Percentiles rank a stretch among this genome's conserved stretches.
Evolutionary conservation across 169 alveolate species (phyloP).

Genomic region (Cryptosporidium ryanae): DNA sequence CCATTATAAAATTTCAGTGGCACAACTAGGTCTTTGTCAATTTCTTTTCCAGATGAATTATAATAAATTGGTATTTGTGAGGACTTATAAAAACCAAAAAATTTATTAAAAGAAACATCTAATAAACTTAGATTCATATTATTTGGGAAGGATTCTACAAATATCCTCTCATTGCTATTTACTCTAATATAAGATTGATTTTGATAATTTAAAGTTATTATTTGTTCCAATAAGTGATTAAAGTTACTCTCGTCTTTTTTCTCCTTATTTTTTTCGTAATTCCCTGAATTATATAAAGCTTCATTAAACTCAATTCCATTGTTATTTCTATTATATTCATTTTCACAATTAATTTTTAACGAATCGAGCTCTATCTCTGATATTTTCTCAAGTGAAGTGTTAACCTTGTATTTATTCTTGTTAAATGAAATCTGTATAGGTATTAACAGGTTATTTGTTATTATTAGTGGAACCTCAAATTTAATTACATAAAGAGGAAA

Average conservation of each 20-base stretch:
- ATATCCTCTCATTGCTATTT: slow-evolving; percentile 27
- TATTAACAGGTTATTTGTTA: slow-evolving; percentile 19
- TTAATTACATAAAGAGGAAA: slow-evolving; percentile 17
- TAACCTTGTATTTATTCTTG: background rate
- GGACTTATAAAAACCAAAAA: slow-evolving; percentile 47
- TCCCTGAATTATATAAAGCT: background rate
- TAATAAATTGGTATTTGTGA: slow-evolving; percentile 49
- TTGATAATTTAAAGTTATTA: slow-evolving; percentile 1
- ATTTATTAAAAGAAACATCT: slow-evolving; percentile 38
- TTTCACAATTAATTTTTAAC: background rate
- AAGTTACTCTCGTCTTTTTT: background rate
- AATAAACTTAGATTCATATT: slow-evolving; percentile 6
- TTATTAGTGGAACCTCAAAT: slow-evolving; percentile 16
- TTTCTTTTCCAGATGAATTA: slow-evolving; percentile 18
- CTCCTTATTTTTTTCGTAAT: background rate
- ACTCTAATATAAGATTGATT: background rate
- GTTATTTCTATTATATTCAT: background rate
- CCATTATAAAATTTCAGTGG: slow-evolving; percentile 36
- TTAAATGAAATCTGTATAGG: slow-evolving; percentile 39
- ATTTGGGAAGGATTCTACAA: slow-evolving; percentile 27
- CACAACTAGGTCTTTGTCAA: slow-evolving; percentile 4
- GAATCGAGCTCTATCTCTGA: background rate
- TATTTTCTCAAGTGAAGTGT: slow-evolving; percentile 5
- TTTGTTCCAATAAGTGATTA: background rate
- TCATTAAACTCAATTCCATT: background rate